A percentile compares a stretch with the other conserved stretches of the same genome.
phyloP scores from a whole-genome alignment of 805 yeast genomes.

The Crinitomyces ghanaensis region DNA sequence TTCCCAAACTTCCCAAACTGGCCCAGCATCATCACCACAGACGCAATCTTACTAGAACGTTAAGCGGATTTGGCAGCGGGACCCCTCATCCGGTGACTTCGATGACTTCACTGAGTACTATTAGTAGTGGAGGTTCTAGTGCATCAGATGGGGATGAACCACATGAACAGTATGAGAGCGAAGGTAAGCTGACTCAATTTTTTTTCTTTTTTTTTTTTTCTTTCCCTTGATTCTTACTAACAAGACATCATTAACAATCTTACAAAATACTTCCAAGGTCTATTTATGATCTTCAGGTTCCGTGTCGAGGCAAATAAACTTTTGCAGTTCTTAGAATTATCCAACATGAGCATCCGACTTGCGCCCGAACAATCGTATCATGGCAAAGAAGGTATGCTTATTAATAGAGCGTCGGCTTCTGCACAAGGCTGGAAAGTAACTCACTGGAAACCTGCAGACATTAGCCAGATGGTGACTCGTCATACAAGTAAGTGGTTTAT shows the following conservation, averaged over 20 bases:
- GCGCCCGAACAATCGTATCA: constrained; percentile 70
- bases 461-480: constrained; percentile 79
- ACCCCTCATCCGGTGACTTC: not conserved
- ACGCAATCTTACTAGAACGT: not conserved
- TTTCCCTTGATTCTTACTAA: not conserved
- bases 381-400: constrained; percentile 83
- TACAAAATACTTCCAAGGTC: constrained; percentile 54
- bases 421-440: constrained; percentile 95
- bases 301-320: constrained; percentile 73
- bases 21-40: not conserved
- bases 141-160: constrained; percentile 2
- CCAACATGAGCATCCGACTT: constrained; percentile 74
- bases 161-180: not conserved
- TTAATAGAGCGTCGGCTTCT: constrained; percentile 70
- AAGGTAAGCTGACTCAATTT: not conserved
- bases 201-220: not conserved
- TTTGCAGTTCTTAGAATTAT: constrained; percentile 79
- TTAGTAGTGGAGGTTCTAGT: not conserved
- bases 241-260: constrained; percentile 24
- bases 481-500: constrained; percentile 90
- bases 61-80: not conserved
- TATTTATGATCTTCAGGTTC: constrained; percentile 49
- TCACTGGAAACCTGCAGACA: constrained; percentile 67
- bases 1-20: constrained; percentile 28
- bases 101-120: not conserved